Evolutionary conservation across 805 yeast genomes (phyloP).

Genomic region (Yarrowia osloensis): DNA sequence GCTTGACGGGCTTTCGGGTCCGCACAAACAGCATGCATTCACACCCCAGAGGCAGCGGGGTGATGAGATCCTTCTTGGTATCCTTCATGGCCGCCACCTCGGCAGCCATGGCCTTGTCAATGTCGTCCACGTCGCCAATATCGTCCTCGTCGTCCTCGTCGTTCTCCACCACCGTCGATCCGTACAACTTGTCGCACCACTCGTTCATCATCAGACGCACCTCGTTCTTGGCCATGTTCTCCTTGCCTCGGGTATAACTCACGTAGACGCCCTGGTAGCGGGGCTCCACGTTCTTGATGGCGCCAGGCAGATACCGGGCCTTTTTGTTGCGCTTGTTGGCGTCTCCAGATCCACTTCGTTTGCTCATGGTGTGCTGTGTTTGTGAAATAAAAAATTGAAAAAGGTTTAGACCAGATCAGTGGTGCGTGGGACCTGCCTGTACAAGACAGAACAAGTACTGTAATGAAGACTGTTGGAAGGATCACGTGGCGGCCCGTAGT

Average conservation of each 20-base stretch:
- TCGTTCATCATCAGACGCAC: constrained; percentile 60
- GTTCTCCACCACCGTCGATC: constrained; percentile 38
- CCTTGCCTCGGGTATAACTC: constrained; percentile 82
- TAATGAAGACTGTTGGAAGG: no score
- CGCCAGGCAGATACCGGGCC: constrained; percentile 22
- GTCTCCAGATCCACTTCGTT: constrained; percentile 12
- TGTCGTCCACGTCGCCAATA: constrained; percentile 64
- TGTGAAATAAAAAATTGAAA: no score
- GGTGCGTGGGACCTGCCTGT: no score
- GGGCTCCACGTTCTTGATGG: constrained; percentile 59
- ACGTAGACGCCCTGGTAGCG: constrained; percentile 86
- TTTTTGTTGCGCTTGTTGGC: constrained; percentile 29
- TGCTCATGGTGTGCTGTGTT: background rate
- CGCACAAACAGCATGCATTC: constrained; percentile 74
- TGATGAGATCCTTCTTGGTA: constrained; percentile 35
- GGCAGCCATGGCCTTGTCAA: constrained; percentile 52
- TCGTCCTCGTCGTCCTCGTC: constrained; percentile 46
- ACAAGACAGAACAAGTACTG: no score
- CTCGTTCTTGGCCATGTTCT: constrained; percentile 75
- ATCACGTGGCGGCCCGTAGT: no score
- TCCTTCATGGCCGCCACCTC: constrained; percentile 63
- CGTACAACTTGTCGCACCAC: constrained; percentile 33
- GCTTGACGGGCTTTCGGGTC: constrained; percentile 74
- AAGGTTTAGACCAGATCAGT: no score
- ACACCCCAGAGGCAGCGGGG: constrained; percentile 40